A percentile compares a stretch with the other conserved stretches of the same genome.
These are phyloP conservation scores for Cystobasidium pallidum DNA, from an alignment of 1,284 basidiomycete genomes.

Conservation along the genomic window DNA sequence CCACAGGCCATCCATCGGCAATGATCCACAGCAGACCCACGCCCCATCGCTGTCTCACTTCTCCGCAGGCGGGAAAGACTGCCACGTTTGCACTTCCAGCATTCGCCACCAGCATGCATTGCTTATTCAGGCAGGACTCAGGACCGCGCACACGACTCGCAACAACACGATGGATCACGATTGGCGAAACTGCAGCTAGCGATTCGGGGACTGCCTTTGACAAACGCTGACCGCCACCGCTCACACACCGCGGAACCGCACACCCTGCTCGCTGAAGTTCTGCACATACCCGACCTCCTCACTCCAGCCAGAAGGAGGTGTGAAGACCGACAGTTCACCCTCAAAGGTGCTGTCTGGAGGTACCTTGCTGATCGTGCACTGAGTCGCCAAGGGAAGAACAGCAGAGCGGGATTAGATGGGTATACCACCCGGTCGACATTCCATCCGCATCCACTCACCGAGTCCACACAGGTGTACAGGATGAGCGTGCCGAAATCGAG, in stretches of 20 bases:
- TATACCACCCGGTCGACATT: no score
- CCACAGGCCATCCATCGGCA: not conserved
- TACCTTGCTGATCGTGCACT: conserved; percentile 13
- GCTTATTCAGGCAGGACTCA: not conserved
- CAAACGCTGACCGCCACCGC: no score
- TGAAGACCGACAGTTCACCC: conserved; percentile 14
- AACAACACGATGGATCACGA: no score
- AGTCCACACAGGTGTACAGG: conserved; percentile 36
- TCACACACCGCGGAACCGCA: not conserved
- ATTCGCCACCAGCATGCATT: no score
- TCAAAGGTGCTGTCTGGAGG: conserved; percentile 9
- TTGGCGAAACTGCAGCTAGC: no score
- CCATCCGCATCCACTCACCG: not conserved
- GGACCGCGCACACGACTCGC: no score
- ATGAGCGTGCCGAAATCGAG: conserved; percentile 44
- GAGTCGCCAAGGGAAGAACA: no score
- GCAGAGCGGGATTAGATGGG: no score
- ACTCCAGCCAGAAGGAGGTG: conserved; percentile 28
- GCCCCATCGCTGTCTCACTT: no score
- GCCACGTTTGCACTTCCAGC: not conserved
- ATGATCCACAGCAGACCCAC: no score
- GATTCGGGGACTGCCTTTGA: no score
- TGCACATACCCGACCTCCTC: conserved; percentile 41
- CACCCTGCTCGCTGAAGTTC: conserved; percentile 37
- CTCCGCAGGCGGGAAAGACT: not conserved